Conservation (phyloP, 805 yeast species). For the Myxozyma melibiosi region DNA sequence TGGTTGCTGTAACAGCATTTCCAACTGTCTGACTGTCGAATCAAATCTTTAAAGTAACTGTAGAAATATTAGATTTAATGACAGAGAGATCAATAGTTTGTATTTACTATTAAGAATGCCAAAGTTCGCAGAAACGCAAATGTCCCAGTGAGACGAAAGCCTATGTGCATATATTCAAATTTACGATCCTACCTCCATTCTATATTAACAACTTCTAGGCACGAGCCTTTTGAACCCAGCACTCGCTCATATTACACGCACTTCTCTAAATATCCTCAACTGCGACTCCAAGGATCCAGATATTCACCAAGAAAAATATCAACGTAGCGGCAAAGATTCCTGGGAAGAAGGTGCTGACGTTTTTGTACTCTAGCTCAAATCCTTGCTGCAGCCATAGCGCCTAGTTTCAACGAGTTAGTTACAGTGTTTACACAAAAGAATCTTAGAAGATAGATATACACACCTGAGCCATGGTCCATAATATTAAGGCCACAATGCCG, state of each 20-base stretch:
- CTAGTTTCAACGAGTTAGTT: constrained; percentile 46
- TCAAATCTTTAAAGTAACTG: too few relatives aligned
- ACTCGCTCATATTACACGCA: not conserved
- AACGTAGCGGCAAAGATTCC: constrained; percentile 59
- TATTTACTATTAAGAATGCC: too few relatives aligned
- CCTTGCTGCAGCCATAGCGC: constrained; percentile 79
- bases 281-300: constrained; percentile 60
- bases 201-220: not conserved
- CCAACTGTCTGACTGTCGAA: too few relatives aligned
- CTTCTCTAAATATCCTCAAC: constrained; percentile 49
- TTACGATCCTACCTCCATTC: too few relatives aligned
- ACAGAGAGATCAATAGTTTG: not conserved
- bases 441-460: not conserved
- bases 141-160: not conserved
- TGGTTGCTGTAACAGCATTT: too few relatives aligned
- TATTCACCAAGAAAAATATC: constrained; percentile 62
- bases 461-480: constrained; percentile 62
- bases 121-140: too few relatives aligned
- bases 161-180: too few relatives aligned
- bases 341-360: constrained; percentile 62
- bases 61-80: not conserved
- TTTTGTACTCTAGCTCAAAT: constrained; percentile 78
- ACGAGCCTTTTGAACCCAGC: not conserved
- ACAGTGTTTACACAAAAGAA: not conserved
- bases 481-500: constrained; percentile 48